Conservation (phyloP, 352 stramenopile genomes). For the Pelagophyceae sp. region DNA sequence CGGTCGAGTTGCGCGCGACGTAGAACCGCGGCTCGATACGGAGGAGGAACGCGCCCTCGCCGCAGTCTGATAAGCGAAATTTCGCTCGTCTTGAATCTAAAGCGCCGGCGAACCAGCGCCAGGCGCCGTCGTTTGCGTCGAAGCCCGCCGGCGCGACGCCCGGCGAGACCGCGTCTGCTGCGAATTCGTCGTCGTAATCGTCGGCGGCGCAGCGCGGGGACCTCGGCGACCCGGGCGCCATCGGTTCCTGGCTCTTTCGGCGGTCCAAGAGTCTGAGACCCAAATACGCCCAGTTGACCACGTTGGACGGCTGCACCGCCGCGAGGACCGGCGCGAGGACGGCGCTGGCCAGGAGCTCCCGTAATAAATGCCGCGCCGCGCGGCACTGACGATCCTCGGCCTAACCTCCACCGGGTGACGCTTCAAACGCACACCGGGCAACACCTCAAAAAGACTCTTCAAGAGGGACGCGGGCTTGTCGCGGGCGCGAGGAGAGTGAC, state of each 20-base stretch:
- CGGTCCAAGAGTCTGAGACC: background rate
- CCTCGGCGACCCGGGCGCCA: background rate
- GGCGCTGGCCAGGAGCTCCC: background rate
- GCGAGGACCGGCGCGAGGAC: background rate
- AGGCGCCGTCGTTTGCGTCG: background rate
- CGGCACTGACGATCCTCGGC: background rate
- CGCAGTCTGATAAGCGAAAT: background rate
- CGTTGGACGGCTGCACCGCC: background rate
- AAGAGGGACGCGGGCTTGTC: too few species aligned
- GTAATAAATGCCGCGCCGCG: background rate
- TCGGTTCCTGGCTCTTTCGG: background rate
- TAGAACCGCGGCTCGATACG: background rate
- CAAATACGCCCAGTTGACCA: background rate
- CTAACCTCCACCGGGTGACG: too few species aligned
- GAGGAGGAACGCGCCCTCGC: background rate
- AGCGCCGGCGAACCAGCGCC: too few species aligned
- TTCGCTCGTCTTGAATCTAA: too few species aligned
- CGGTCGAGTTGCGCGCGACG: background rate
- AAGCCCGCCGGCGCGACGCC: background rate
- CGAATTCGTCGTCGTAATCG: background rate
- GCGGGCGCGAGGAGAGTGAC: background rate
- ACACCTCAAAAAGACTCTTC: too few species aligned
- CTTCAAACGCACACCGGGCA: too few species aligned
- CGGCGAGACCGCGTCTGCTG: background rate
- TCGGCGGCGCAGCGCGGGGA: too few species aligned